These are phyloP conservation scores for Platanthera guangdongensis DNA, from an alignment of 106 monocot genomes.

Conservation along the genomic window DNA sequence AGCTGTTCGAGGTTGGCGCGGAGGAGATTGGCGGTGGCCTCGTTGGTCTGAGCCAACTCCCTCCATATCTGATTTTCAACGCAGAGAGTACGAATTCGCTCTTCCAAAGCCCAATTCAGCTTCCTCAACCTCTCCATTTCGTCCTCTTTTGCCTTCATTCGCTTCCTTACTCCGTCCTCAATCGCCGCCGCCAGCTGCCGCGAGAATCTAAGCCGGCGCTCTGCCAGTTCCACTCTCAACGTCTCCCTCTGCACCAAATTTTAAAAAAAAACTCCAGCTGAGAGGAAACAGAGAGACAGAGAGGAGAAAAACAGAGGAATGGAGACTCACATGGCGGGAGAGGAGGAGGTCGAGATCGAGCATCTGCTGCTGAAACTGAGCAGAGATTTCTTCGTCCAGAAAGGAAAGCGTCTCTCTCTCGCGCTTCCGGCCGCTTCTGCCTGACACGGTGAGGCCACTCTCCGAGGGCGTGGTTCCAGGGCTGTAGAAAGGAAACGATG, in stretches of 20 bases:
- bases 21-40: conserved; percentile 36
- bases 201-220: conserved; percentile 16
- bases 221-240: conserved; percentile 31
- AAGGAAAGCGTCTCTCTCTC: conserved; percentile 14
- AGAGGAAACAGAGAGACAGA: neutral
- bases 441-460: conserved; percentile 7
- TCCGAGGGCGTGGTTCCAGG: conserved; percentile 14
- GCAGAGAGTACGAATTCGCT: conserved; percentile 23
- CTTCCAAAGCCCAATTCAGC: conserved; percentile 46
- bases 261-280: neutral
- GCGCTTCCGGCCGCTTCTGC: neutral
- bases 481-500: neutral
- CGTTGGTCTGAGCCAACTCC: conserved; percentile 50
- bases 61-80: conserved; percentile 55
- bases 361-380: conserved; percentile 20
- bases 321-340: conserved; percentile 13
- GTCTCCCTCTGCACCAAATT: conserved; percentile 10
- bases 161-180: conserved; percentile 14
- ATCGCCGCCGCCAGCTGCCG: conserved; percentile 20
- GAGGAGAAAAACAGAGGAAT: neutral
- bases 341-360: conserved; percentile 40
- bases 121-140: conserved; percentile 37
- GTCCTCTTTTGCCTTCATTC: conserved; percentile 48
- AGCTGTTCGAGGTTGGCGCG: conserved; percentile 47
- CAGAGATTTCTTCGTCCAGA: conserved; percentile 6